Evolutionary conservation across 805 yeast species (phyloP), one percentile per base, ranked within the genome.

Genomic region (Jamesozyma gamospora): DNA sequence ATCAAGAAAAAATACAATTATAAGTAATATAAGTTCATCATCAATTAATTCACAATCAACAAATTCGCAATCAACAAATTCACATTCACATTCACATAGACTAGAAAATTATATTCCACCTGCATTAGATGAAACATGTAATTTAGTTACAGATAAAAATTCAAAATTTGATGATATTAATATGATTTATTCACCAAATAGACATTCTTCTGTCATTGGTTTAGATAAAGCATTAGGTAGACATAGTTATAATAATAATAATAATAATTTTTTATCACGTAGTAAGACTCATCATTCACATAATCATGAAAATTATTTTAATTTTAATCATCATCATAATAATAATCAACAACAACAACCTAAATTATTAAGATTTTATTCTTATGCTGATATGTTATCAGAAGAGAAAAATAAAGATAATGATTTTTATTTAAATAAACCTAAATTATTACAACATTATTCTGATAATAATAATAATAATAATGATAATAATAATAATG

Each of bases 371-470:
- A 61, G 67, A 32, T 82, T 82, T 55, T 79, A 75, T 53, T 79
- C 87, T 2, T 84, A 81, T 58, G 94, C 92, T 4, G 95, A 84
- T 50, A 72, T 84, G 72, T 70, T 82, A 45, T 74, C 67, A 47
- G 77, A 74, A 48, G 90, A 81, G 55, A 36, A 37, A 19, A 29
- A 24, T 9, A 25, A 18, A 10, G 17, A 28, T 8, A 21, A 28
- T 16, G 19, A 41, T 6, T 21, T 21, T 21, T 21, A 6, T n/a
- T n/a, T n/a, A n/a, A n/a, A n/a, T n/a, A n/a, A n/a, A n/a, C n/a
- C n/a, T n/a, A n/a, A n/a, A n/a, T n/a, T 35, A 11, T 19, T 28
- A 9, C 11, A 18, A 17, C 37, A 35, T 28, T 14, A 28, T 28
- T 35, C 37, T 11, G 28, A 19, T 29, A 14, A 32, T 21, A 29